phyloP scores from a whole-genome alignment of 805 yeast genomes.

The Saccharomycopsis sp. region DNA sequence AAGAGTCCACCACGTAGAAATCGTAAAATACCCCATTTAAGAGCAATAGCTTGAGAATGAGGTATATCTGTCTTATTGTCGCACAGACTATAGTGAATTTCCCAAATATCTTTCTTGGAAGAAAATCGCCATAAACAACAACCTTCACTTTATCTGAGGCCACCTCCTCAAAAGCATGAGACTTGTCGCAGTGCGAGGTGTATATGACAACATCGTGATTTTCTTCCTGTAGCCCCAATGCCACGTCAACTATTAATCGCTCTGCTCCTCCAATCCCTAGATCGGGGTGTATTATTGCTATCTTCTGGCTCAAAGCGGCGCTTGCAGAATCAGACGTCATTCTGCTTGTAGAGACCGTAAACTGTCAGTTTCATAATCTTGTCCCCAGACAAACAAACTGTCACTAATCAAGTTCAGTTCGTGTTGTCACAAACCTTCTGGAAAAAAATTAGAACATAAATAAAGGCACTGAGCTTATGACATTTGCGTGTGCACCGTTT shows the following conservation, averaged over 20 bases:
- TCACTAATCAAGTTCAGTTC: no score
- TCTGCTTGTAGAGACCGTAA: no score
- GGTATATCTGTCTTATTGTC: constrained; percentile 69
- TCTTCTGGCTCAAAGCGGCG: no score
- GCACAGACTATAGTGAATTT: constrained; percentile 77
- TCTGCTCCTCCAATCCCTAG: constrained; percentile 98
- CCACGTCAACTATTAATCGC: constrained; percentile 92
- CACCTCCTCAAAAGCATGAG: constrained; percentile 90
- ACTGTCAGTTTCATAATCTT: no score
- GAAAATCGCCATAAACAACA: constrained; percentile 70
- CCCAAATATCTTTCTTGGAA: constrained; percentile 67
- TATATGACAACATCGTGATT: constrained; percentile 61
- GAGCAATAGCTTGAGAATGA: constrained; percentile 42
- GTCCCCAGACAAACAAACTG: no score
- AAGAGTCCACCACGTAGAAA: constrained; percentile 78
- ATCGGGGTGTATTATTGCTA: constrained; percentile 93
- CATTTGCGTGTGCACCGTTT: no score
- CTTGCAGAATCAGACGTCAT: no score
- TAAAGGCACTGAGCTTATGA: no score
- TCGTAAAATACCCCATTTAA: constrained; percentile 52
- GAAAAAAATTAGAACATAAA: no score
- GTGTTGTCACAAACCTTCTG: no score
- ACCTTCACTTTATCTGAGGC: constrained; percentile 51
- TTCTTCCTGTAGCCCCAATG: constrained; percentile 68
- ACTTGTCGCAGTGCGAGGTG: constrained; percentile 85